phyloP scores from a whole-genome alignment of 805 yeast species.

The Myxozyma vanderwaltii region DNA sequence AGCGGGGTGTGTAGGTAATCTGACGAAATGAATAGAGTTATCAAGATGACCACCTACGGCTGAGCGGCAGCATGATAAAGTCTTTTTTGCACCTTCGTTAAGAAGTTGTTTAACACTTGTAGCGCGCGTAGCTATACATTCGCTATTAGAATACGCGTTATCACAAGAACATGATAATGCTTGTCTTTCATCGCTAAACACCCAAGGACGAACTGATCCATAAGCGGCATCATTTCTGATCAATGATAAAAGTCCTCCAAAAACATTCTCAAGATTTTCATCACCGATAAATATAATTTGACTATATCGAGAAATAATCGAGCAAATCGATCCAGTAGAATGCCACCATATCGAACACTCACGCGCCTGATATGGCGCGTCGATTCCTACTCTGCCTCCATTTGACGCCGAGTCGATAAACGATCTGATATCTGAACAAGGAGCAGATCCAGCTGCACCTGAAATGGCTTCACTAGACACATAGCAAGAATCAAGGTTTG shows the following conservation, averaged over 20 bases:
- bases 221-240: conserved; percentile 18
- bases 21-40: background rate
- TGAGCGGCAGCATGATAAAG: background rate
- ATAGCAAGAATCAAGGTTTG: conserved; percentile 4
- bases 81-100: background rate
- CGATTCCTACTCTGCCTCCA: conserved; percentile 31
- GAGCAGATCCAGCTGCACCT: background rate
- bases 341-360: conserved; percentile 28
- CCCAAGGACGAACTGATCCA: conserved; percentile 23
- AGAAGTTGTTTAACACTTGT: background rate
- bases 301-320: conserved; percentile 13
- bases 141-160: background rate
- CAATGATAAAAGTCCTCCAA: conserved; percentile 14
- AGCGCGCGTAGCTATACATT: background rate
- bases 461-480: conserved; percentile 5
- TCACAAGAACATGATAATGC: conserved; percentile 17
- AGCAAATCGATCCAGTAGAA: conserved; percentile 16
- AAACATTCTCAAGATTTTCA: conserved; percentile 16
- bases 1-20: background rate
- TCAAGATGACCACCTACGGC: background rate
- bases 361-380: conserved; percentile 22
- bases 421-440: conserved; percentile 4
- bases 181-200: background rate
- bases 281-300: conserved; percentile 26
- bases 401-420: conserved; percentile 17